Conservation (phyloP, 2,329 filamentous ascomycete genomes). For the Colletotrichum horii region DNA sequence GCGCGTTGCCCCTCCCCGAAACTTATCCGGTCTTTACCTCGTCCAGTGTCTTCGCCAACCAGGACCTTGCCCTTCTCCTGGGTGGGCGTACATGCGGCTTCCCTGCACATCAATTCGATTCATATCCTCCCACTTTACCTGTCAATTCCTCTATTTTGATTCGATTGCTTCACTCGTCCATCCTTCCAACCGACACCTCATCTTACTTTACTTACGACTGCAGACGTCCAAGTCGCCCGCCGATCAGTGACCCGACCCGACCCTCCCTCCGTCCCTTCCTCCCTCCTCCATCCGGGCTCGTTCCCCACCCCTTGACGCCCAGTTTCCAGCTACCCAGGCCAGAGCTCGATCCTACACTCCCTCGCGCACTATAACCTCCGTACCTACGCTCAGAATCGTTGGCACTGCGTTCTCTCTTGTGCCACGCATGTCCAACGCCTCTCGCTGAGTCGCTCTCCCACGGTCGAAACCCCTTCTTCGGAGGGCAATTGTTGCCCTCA, state of each 20-base stretch:
- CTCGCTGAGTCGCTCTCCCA: background rate
- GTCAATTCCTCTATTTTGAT: background rate
- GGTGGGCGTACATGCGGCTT: background rate
- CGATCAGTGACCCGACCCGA: conserved; percentile 1
- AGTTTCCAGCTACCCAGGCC: background rate
- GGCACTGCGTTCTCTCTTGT: background rate
- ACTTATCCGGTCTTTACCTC: background rate
- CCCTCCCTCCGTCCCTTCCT: background rate
- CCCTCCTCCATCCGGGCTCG: background rate
- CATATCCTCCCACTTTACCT: background rate
- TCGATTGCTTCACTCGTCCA: background rate
- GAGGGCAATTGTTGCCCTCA: conserved; percentile 7
- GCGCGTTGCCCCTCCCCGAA: background rate
- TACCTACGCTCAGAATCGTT: background rate
- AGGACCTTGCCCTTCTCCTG: background rate
- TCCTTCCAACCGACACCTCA: background rate
- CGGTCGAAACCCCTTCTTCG: conserved; percentile 1
- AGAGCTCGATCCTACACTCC: background rate
- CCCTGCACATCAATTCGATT: background rate
- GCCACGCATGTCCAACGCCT: background rate
- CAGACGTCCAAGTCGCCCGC: conserved; percentile 4
- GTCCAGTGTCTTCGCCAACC: background rate
- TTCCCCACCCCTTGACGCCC: background rate
- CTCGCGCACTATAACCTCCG: background rate
- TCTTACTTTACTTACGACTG: background rate